phyloP scores from a whole-genome alignment of 2,329 filamentous ascomycete genomes.

The Botryosphaeria agaves region DNA sequence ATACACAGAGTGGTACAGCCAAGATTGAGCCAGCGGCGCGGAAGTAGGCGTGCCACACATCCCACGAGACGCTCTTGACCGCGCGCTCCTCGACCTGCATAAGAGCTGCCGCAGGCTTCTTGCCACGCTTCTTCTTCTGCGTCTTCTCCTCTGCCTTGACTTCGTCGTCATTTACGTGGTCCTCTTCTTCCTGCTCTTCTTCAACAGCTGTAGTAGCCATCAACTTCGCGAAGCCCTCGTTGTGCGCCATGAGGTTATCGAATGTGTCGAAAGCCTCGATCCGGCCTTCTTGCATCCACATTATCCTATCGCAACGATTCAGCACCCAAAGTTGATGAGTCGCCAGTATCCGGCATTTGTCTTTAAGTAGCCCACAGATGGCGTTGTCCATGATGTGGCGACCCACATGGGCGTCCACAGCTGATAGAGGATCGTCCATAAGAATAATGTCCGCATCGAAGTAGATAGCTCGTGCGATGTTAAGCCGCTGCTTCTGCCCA shows the following conservation, averaged over 20 bases:
- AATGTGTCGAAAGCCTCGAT: conserved; percentile 82
- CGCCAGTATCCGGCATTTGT: conserved; percentile 81
- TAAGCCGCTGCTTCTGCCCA: conserved; percentile 86
- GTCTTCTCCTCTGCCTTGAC: conserved; percentile 40
- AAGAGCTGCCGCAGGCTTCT: conserved; percentile 33
- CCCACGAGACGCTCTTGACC: conserved; percentile 60
- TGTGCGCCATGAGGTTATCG: conserved; percentile 65
- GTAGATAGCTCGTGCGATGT: conserved; percentile 69
- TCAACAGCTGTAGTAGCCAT: conserved; percentile 66
- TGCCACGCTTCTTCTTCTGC: conserved; percentile 36
- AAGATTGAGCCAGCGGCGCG: conserved; percentile 54
- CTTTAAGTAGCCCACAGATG: conserved; percentile 71
- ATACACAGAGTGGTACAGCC: conserved; percentile 45
- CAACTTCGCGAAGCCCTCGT: conserved; percentile 61
- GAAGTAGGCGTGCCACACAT: conserved; percentile 64
- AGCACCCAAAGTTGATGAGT: conserved; percentile 94
- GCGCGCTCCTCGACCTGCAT: conserved; percentile 65
- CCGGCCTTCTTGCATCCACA: conserved; percentile 78
- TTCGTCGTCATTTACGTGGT: conserved; percentile 32
- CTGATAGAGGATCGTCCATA: conserved; percentile 46
- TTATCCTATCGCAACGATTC: conserved; percentile 74
- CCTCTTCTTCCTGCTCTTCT: conserved; percentile 29
- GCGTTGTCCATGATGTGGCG: conserved; percentile 78
- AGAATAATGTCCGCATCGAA: conserved; percentile 45
- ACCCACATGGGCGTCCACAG: conserved; percentile 41